Base-by-base conservation (phyloP, 192 early-diverging fungal species). In the Coemansia sp. region DNA sequence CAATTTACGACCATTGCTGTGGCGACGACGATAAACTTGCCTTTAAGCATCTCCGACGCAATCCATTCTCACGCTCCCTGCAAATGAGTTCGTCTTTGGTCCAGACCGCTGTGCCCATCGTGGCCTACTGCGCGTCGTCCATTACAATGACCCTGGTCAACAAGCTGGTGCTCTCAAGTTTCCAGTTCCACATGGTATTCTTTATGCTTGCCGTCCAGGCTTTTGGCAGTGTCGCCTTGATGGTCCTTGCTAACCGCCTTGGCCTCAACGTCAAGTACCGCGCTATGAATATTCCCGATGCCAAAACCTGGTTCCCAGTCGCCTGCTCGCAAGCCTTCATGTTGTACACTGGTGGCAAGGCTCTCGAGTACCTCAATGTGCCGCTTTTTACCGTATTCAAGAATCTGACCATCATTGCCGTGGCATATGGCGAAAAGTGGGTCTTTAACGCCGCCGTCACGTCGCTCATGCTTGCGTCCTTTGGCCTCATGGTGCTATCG, bases 371-470 rank as follows among this genome's bases (percentile, higher is more conserved):
- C 78, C 87, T 99, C 41, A 87, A 91, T 62, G 94, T 99, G 62
- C 93, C 97, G 16, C 81, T 99, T 37, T 98, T 97, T 71, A 99
- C 97, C 33, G 91, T 99, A 64, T 99, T 98, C 85, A 99, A 99
- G 84, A 99, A 99, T 85, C 74, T 97, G 69, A 99, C 97, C 44
- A 99, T 99, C 72, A 96, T 99, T 74, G 78, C 95, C 24, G 96
- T 97, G 69, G 97, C 97, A 14, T 97, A 94, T 70, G 92, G 90
- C 48, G 97, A 99, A 78, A 90, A 89, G 14, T 80, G 88, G 48
- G 90, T 92, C 79, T 92, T 96, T 70, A 85, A 86, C n/a, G 92
- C 93, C 19, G 80, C 81, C 6, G 92, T 98, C 13, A 93, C 94
- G 0, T 84, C 84, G 67, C 62, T 93, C 62, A 96, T 96, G 87